These are phyloP conservation scores for Malus hybrid DNA, from an alignment of 331 rosid species.

Conservation along the genomic window DNA sequence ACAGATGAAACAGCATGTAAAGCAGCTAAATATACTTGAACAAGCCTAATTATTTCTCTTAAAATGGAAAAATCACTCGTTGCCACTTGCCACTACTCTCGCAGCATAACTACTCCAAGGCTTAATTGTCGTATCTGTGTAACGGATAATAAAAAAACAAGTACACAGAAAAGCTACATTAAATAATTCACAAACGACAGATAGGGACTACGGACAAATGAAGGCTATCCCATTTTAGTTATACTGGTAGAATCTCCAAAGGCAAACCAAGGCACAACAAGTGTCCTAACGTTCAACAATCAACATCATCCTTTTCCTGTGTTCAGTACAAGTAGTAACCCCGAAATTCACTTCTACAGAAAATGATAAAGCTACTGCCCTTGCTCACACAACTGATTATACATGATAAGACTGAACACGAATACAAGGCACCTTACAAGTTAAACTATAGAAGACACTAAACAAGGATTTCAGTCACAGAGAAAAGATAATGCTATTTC, in stretches of 20 bases:
- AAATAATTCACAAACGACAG: not conserved
- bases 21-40: constrained; percentile 10
- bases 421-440: not conserved
- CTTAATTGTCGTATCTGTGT: not conserved
- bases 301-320: not conserved
- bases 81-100: constrained; percentile 1
- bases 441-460: not conserved
- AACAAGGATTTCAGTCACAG: not conserved
- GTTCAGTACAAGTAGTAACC: constrained; percentile 13
- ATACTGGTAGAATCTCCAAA: not conserved
- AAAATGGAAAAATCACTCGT: not conserved
- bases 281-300: not conserved
- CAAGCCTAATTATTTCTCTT: not conserved
- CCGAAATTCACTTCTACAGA: not conserved
- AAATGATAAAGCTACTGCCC: not conserved
- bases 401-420: not conserved
- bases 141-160: not conserved
- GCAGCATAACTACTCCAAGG: not conserved
- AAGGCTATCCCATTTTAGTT: not conserved
- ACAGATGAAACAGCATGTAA: not conserved
- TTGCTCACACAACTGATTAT: constrained; percentile 3
- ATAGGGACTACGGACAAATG: not conserved
- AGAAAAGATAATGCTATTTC: constrained; percentile 7
- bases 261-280: not conserved
- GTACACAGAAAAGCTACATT: not conserved